Base-by-base conservation (phyloP, 164 flowering plant genomes). In the Aristolochia contorta region DNA sequence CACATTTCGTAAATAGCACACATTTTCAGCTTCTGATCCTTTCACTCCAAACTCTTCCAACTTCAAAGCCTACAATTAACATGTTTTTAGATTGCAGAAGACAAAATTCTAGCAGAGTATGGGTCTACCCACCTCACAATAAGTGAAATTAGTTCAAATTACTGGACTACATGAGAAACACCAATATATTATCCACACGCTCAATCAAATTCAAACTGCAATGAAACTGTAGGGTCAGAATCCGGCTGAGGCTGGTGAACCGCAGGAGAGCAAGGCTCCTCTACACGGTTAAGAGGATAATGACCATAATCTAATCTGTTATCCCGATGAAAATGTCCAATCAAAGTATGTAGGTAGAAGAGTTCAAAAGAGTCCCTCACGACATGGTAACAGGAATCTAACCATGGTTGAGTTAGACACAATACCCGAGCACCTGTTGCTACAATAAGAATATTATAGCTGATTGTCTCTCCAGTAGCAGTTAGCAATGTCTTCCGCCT, bases 401-500 rank as follows among this genome's bases (percentile, higher is more conserved):
- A 65, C 16, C 37, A 62, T 6, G 30, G 19, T 66, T 66, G 69
- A 65, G 54, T 60, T 59, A 72, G 83, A 65, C 65, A 60, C 67
- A 77, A 55, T 88, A 93, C 99, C 96, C 91, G 87, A 74, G 99
- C 99, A 82, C 99, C 99, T 60, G 97, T 93, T 69, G 97, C 99
- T 69, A 90, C 75, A 62, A 93, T 77, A 75, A 93, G 94, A 73
- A 78, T 62, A 61, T 81, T 85, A 72, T 90, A 93, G 69, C 91
- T 90, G 62, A 93, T 90, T 59, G 92, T 89, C 82, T 93, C 99
- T 60, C 97, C 99, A 49, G 84, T 69, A 33, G 87, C 89, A 60
- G 97, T 87, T 58, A 88, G 54, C 49, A 93, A 69, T 65, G 94
- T 86, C 77, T 86, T 85, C 56, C 96, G 77, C 75, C 77, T 90